These are phyloP conservation scores for Rhodotorula sp. DNA, from an alignment of 1,284 basidiomycete species.

Conservation along the genomic window DNA sequence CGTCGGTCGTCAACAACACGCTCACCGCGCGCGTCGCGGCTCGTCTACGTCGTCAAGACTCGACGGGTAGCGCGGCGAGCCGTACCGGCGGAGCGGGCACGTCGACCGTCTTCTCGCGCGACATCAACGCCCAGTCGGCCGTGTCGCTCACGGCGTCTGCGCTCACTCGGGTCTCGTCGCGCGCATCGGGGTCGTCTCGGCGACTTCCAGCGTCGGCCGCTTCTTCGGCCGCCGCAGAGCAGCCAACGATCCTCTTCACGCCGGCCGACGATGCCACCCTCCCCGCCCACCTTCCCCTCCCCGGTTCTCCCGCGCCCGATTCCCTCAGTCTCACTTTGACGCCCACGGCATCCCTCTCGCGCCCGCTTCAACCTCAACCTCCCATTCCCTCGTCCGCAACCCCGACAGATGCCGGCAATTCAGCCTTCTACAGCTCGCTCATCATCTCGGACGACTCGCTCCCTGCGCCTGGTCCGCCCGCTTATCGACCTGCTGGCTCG, in stretches of 20 bases:
- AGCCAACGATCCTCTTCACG: constrained; percentile 20
- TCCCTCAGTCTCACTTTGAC: background rate
- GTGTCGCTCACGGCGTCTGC: constrained; percentile 18
- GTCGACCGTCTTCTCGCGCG: constrained; percentile 31
- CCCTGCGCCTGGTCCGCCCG: constrained; percentile 36
- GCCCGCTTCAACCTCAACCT: background rate
- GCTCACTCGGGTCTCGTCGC: constrained; percentile 8
- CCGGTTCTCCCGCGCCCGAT: constrained; percentile 1
- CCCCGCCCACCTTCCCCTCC: constrained; percentile 10
- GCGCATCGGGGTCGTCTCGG: background rate
- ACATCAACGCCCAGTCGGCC: background rate
- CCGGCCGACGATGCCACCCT: constrained; percentile 30
- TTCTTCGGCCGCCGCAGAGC: background rate
- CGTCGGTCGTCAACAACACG: constrained; percentile 11
- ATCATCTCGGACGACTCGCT: constrained; percentile 21
- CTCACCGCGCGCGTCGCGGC: constrained; percentile 18
- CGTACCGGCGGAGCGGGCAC: background rate
- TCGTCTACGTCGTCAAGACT: constrained; percentile 1
- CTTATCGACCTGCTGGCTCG: constrained; percentile 31
- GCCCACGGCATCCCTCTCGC: background rate
- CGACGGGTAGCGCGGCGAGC: background rate
- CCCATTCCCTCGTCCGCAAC: background rate
- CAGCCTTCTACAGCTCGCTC: constrained; percentile 3
- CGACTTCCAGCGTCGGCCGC: background rate
- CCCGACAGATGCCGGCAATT: background rate